Percentiles rank a stretch among this genome's conserved stretches.
Evolutionary conservation across 2,329 filamentous ascomycete genomes (phyloP).

Genomic region (Xylaria hypoxylon): DNA sequence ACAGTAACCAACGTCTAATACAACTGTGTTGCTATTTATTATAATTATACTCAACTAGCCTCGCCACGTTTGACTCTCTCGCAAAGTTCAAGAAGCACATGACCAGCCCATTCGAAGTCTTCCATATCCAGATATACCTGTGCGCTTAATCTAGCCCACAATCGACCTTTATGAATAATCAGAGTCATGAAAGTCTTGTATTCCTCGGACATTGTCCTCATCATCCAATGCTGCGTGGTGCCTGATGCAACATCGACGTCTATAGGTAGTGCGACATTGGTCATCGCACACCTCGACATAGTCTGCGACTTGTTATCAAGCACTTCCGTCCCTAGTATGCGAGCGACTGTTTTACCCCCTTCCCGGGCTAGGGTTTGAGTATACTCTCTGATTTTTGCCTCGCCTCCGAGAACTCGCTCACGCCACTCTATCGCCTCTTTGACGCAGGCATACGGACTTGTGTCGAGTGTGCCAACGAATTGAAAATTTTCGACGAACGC

Average conservation of each 20-base stretch:
- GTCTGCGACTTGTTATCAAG: conserved; percentile 74
- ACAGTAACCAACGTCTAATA: no score
- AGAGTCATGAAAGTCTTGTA: conserved; percentile 78
- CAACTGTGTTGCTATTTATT: not conserved
- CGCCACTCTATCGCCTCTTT: conserved; percentile 79
- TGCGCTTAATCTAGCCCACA: conserved; percentile 80
- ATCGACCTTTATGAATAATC: conserved; percentile 68
- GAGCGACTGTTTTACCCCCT: conserved; percentile 71
- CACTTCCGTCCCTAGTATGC: conserved; percentile 74
- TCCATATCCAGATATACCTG: conserved; percentile 85
- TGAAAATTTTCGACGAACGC: conserved; percentile 78
- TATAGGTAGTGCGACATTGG: conserved; percentile 80
- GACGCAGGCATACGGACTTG: conserved; percentile 76
- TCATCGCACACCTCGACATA: conserved; percentile 75
- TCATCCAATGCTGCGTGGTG: conserved; percentile 66
- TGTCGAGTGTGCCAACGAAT: conserved; percentile 81
- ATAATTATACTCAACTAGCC: not conserved
- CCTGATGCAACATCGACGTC: conserved; percentile 48
- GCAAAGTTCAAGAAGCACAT: conserved; percentile 64
- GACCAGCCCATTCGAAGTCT: conserved; percentile 80
- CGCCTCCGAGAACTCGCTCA: conserved; percentile 75
- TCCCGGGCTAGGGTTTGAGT: conserved; percentile 70
- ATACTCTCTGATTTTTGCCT: conserved; percentile 75
- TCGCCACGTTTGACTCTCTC: conserved; percentile 51
- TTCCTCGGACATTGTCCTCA: conserved; percentile 64